Evolutionary conservation across 164 flowering plant species (phyloP).

Genomic region (Liquidambar formosana): DNA sequence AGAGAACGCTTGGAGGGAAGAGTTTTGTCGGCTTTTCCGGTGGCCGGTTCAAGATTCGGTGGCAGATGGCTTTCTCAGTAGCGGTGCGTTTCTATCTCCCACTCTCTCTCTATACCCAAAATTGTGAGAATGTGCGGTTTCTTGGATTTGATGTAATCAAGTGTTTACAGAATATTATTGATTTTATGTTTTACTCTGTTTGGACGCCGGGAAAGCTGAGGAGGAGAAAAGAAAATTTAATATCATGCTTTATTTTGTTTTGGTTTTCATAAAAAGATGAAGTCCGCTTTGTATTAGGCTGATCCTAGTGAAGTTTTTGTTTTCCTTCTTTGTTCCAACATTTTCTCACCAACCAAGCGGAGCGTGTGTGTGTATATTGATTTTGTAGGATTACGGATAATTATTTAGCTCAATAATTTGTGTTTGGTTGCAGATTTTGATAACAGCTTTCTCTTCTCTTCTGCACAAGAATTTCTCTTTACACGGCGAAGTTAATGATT

Average conservation of each 20-base stretch:
- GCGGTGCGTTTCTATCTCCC: constrained; percentile 25
- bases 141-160: background rate
- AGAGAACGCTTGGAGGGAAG: constrained; percentile 9
- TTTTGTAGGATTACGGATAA: too few relatives aligned
- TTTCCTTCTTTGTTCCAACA: too few relatives aligned
- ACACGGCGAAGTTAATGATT: constrained; percentile 43
- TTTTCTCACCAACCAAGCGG: too few relatives aligned
- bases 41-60: constrained; percentile 26
- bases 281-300: background rate
- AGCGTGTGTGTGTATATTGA: too few relatives aligned
- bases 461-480: constrained; percentile 52
- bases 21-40: constrained; percentile 2
- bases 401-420: too few relatives aligned
- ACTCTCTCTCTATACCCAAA: background rate
- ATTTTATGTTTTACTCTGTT: background rate
- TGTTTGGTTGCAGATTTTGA: constrained; percentile 44
- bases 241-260: too few relatives aligned
- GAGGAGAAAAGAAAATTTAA: background rate
- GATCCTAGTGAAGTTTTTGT: too few relatives aligned
- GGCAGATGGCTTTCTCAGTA: constrained; percentile 38
- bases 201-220: background rate
- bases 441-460: constrained; percentile 40
- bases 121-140: background rate
- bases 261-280: background rate
- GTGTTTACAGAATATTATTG: too few relatives aligned